phyloP scores from a whole-genome alignment of 2,329 filamentous ascomycete species.

The Blumeria hordei region DNA sequence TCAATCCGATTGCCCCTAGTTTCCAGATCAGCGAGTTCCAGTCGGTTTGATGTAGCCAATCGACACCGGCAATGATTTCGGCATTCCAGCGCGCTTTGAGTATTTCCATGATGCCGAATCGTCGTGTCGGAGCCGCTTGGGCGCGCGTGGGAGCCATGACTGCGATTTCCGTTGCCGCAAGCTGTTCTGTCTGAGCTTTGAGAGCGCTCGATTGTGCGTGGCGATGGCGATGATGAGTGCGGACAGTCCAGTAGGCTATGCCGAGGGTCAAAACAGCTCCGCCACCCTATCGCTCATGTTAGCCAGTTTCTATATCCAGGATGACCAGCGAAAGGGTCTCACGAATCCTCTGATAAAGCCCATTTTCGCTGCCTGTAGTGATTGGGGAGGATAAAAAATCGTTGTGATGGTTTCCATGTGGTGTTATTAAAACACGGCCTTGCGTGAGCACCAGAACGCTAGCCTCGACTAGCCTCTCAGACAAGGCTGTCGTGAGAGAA shows the following conservation, averaged over 20 bases:
- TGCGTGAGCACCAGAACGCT: neutral
- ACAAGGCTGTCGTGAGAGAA: neutral
- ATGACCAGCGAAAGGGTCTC: constrained; percentile 15
- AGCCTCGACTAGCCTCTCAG: neutral
- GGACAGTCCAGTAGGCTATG: constrained; percentile 45
- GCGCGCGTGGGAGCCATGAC: constrained; percentile 21
- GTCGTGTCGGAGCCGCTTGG: constrained; percentile 13
- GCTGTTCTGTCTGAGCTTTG: constrained; percentile 28
- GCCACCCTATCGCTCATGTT: constrained; percentile 28
- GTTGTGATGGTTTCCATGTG: neutral
- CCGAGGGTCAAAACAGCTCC: constrained; percentile 55
- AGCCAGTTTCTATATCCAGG: neutral
- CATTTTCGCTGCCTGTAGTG: constrained; percentile 21
- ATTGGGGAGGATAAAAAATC: neutral
- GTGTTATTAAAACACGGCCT: neutral
- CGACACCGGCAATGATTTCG: constrained; percentile 42
- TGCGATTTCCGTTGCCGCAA: constrained; percentile 24
- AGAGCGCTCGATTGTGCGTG: constrained; percentile 30
- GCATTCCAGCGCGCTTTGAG: constrained; percentile 59
- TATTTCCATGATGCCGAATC: constrained; percentile 28
- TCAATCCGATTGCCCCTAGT: constrained; percentile 23
- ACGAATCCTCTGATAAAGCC: constrained; percentile 43
- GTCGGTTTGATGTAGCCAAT: constrained; percentile 39
- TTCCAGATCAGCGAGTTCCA: constrained; percentile 37
- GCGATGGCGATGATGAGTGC: constrained; percentile 45